phyloP scores from a whole-genome alignment of 2,329 filamentous ascomycete genomes.

The Cyclaneusma minus region DNA sequence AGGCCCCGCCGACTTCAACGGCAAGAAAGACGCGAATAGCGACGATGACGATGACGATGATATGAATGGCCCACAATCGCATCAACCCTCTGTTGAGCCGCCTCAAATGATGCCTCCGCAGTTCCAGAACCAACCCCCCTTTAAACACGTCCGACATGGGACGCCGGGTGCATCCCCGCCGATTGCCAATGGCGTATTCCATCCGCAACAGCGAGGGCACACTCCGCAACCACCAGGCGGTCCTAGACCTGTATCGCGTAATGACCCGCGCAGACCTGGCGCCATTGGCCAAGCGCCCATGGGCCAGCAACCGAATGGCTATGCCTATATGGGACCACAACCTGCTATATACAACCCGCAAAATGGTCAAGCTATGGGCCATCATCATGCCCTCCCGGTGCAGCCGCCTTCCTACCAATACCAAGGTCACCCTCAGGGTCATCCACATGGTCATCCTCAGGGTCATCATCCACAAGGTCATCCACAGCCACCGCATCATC shows the following conservation, averaged over 20 bases:
- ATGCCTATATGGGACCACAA: slow-evolving; percentile 74
- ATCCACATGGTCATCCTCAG: slow-evolving; percentile 24
- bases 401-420: slow-evolving; percentile 23
- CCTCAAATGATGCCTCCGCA: slow-evolving; percentile 53
- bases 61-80: slow-evolving; percentile 47
- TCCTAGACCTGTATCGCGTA: slow-evolving; percentile 67
- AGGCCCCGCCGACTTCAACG: slow-evolving; percentile 81
- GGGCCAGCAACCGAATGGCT: slow-evolving; percentile 54
- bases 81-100: slow-evolving; percentile 23
- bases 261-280: slow-evolving; percentile 60
- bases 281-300: slow-evolving; percentile 52
- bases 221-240: slow-evolving; percentile 67
- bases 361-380: slow-evolving; percentile 15
- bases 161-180: slow-evolving; percentile 82
- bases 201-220: slow-evolving; percentile 44
- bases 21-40: slow-evolving; percentile 53
- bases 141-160: slow-evolving; percentile 66
- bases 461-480: slow-evolving; percentile 23
- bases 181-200: slow-evolving; percentile 40
- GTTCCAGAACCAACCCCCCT: slow-evolving; percentile 51
- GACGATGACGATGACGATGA: slow-evolving; percentile 77
- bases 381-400: slow-evolving; percentile 17
- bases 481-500: slow-evolving; percentile 25
- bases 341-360: slow-evolving; percentile 71
- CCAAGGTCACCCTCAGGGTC: slow-evolving; percentile 6